Evolutionary conservation across 805 yeast species (phyloP).

Genomic region (Wickerhamomyces canadensis): DNA sequence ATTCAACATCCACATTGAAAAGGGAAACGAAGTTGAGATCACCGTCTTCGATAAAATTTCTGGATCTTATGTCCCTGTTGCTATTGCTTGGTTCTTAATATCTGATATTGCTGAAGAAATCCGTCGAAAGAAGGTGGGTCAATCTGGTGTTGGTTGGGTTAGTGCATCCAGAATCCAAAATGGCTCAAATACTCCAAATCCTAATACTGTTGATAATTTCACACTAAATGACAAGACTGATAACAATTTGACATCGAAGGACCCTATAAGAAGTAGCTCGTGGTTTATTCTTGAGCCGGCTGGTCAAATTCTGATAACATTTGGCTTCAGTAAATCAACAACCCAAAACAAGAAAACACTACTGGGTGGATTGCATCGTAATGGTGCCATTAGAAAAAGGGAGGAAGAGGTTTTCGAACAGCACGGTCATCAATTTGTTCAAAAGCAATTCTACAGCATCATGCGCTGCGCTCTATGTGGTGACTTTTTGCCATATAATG

Average conservation of each 20-base stretch:
- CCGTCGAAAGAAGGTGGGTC: conserved; percentile 81
- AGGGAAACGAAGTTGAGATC: conserved; percentile 88
- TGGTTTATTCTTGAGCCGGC: conserved; percentile 95
- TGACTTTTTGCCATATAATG: conserved; percentile 84
- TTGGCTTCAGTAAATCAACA: conserved; percentile 73
- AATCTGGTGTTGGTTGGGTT: conserved; percentile 84
- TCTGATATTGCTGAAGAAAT: conserved; percentile 93
- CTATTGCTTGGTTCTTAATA: conserved; percentile 83
- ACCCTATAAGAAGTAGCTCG: conserved; percentile 48
- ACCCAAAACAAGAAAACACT: conserved; percentile 38
- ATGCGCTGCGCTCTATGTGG: conserved; percentile 98
- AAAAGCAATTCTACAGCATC: conserved; percentile 89
- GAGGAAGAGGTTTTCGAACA: conserved; percentile 86
- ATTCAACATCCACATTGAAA: conserved; percentile 74
- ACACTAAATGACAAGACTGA: conserved; percentile 13
- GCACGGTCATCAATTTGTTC: conserved; percentile 96
- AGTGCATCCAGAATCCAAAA: conserved; percentile 56
- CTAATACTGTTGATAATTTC: conserved; percentile 22
- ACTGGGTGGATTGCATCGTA: conserved; percentile 78
- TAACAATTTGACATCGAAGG: conserved; percentile 10
- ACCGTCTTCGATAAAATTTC: conserved; percentile 79
- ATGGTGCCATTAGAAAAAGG: conserved; percentile 95
- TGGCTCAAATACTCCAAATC: conserved; percentile 11
- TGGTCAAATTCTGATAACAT: conserved; percentile 76
- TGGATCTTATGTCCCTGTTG: conserved; percentile 73